Conservation (phyloP, 140 eudicot genomes). For the Anethum foeniculum region DNA sequence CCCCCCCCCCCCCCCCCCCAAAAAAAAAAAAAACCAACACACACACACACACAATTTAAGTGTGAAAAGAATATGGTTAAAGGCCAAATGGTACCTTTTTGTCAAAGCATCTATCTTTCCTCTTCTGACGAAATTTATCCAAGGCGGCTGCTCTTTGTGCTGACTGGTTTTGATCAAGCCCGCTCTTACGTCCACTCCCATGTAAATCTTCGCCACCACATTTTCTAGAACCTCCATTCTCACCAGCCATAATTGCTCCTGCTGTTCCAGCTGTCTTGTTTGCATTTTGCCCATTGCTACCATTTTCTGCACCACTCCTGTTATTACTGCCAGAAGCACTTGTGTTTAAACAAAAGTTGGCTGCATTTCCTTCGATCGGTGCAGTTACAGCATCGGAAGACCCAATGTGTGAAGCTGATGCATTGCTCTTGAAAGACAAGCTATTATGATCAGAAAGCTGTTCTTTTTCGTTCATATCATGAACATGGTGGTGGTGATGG, state of each 20-base stretch:
- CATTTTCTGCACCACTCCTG: conserved; percentile 47
- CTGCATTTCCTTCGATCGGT: conserved; percentile 51
- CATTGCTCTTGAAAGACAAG: conserved; percentile 26
- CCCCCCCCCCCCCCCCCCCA: no score
- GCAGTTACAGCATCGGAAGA: conserved; percentile 19
- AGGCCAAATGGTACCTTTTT: conserved; percentile 39
- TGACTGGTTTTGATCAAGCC: conserved; percentile 37
- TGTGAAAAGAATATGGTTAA: neutral
- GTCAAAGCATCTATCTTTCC: conserved; percentile 72
- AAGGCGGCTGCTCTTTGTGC: conserved; percentile 61
- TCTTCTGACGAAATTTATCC: conserved; percentile 53
- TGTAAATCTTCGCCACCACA: conserved; percentile 31
- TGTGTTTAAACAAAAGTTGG: conserved; percentile 37
- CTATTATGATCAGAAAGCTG: conserved; percentile 27
- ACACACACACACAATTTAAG: neutral
- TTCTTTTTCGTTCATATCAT: conserved; percentile 29
- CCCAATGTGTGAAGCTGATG: conserved; percentile 20
- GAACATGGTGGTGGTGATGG: conserved; percentile 61
- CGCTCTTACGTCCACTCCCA: conserved; percentile 35
- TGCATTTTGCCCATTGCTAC: conserved; percentile 32
- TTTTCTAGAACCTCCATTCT: conserved; percentile 38
- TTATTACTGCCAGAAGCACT: conserved; percentile 70
- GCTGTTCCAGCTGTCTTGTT: conserved; percentile 26
- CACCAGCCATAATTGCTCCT: conserved; percentile 27
- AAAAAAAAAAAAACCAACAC: no score